Conservation (phyloP, 2,329 filamentous ascomycete species). For the Sclerotinia nivalis region DNA sequence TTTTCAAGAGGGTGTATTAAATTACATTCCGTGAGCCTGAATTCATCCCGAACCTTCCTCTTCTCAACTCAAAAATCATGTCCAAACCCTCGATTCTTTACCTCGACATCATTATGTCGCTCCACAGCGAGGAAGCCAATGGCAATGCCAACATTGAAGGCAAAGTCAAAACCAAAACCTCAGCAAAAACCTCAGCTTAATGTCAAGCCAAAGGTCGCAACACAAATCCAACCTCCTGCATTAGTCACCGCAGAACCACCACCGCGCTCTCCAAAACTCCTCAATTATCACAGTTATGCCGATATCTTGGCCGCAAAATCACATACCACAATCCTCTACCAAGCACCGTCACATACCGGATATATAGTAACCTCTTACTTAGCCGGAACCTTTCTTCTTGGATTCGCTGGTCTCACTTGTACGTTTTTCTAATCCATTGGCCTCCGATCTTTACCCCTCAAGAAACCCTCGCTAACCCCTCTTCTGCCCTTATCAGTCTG, state of each 20-base stretch:
- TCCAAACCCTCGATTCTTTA: constrained; percentile 30
- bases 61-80: constrained; percentile 26
- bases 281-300: constrained; percentile 49
- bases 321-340: constrained; percentile 62
- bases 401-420: constrained; percentile 53
- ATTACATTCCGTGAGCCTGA: constrained; percentile 30
- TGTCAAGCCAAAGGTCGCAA: background rate
- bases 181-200: constrained; percentile 18
- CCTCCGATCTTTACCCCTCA: background rate
- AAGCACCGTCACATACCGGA: constrained; percentile 62
- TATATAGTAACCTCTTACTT: constrained; percentile 62
- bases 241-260: background rate
- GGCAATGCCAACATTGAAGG: background rate
- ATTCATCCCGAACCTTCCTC: constrained; percentile 22
- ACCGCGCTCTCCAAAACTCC: background rate
- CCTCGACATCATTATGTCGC: constrained; percentile 30
- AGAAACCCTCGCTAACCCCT: background rate
- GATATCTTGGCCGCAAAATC: constrained; percentile 56
- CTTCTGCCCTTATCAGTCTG: constrained; percentile 36
- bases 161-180: constrained; percentile 17
- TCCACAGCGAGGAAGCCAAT: constrained; percentile 29
- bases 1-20: constrained; percentile 42
- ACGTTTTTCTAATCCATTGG: background rate
- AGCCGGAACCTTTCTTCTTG: constrained; percentile 55
- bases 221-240: constrained; percentile 8